A percentile compares a stretch with the other conserved stretches of the same genome.
Evolutionary conservation across 2,329 filamentous ascomycete species (phyloP).

Genomic region (Cyclaneusma minus): DNA sequence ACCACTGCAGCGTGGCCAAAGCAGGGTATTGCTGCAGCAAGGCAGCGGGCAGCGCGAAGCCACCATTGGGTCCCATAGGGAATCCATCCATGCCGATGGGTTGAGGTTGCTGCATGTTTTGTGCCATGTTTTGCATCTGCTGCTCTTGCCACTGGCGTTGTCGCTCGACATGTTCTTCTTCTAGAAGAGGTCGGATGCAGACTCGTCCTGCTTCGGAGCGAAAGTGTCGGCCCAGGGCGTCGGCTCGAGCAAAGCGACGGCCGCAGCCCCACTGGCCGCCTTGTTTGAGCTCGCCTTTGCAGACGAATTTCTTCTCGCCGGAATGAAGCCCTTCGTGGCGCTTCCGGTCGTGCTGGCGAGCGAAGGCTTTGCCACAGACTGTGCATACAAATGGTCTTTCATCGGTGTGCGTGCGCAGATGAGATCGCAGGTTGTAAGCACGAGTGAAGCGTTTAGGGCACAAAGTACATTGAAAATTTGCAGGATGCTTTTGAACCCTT

Average conservation of each 20-base stretch:
- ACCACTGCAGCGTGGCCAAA: constrained; percentile 82
- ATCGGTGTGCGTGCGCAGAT: constrained; percentile 90
- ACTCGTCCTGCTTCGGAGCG: constrained; percentile 87
- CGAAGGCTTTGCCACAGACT: constrained; percentile 93
- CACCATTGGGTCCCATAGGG: constrained; percentile 37
- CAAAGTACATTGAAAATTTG: constrained; percentile 85
- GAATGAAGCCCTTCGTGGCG: constrained; percentile 92
- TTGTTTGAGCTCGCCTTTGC: constrained; percentile 75
- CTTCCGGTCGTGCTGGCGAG: constrained; percentile 92
- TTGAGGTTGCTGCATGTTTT: constrained; percentile 45
- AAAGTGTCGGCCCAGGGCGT: constrained; percentile 89
- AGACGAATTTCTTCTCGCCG: constrained; percentile 97
- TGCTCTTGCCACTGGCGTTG: constrained; percentile 64
- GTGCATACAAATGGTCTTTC: constrained; percentile 95
- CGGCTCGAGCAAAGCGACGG: constrained; percentile 82
- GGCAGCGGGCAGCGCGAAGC: constrained; percentile 68
- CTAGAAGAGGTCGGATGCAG: constrained; percentile 92
- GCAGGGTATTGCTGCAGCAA: constrained; percentile 86
- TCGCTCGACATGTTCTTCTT: constrained; percentile 78
- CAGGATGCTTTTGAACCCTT: constrained; percentile 92
- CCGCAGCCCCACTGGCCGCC: constrained; percentile 85
- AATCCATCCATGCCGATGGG: constrained; percentile 46
- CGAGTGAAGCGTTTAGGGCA: constrained; percentile 94
- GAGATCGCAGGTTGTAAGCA: constrained; percentile 90
- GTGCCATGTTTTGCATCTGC: constrained; percentile 40